phyloP scores from a whole-genome alignment of 306 rosid species.

The Prunus campanulata region DNA sequence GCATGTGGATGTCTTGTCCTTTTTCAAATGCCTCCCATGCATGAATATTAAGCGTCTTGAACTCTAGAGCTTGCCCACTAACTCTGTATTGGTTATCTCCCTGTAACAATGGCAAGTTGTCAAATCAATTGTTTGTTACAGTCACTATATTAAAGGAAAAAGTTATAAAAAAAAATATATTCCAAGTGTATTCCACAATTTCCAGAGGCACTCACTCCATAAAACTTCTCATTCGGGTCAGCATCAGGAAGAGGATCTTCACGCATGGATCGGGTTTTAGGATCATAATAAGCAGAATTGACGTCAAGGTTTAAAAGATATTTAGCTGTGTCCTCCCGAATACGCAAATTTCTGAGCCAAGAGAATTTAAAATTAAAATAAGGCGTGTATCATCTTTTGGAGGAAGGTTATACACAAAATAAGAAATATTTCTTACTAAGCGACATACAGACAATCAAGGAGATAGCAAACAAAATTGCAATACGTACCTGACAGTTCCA shows the following conservation, averaged over 20 bases:
- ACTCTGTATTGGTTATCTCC: slow-evolving; percentile 56
- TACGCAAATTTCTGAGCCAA: slow-evolving; percentile 46
- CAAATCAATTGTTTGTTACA: neutral
- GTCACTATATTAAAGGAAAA: neutral
- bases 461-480: neutral
- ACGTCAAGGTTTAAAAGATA: slow-evolving; percentile 55
- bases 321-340: slow-evolving; percentile 56
- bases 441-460: neutral
- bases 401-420: neutral
- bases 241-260: slow-evolving; percentile 67
- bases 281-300: slow-evolving; percentile 56
- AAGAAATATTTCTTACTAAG: neutral
- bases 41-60: slow-evolving; percentile 53
- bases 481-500: slow-evolving; percentile 54
- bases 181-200: neutral
- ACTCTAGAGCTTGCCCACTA: slow-evolving; percentile 60
- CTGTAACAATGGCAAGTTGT: slow-evolving; percentile 20
- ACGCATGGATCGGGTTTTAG: slow-evolving; percentile 59
- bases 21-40: slow-evolving; percentile 70
- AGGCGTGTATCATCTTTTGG: neutral
- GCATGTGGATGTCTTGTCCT: slow-evolving; percentile 64
- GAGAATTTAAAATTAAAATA: slow-evolving; percentile 4
- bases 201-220: slow-evolving; percentile 37
- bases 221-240: slow-evolving; percentile 53
- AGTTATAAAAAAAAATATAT: neutral